These are phyloP conservation scores for Xylaria bambusicola DNA, from an alignment of 495 filamentous ascomycete species.

Conservation along the genomic window DNA sequence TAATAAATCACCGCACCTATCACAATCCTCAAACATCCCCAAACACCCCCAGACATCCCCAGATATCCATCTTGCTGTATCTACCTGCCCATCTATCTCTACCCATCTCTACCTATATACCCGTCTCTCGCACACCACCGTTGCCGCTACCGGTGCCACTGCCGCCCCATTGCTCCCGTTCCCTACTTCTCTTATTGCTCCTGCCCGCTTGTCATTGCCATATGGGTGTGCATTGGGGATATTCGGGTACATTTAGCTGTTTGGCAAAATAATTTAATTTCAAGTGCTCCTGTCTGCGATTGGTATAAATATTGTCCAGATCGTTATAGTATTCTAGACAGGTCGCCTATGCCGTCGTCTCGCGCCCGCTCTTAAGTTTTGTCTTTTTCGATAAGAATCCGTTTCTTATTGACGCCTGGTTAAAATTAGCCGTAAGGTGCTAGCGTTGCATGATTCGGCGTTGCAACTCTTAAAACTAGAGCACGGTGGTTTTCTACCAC, in stretches of 20 bases:
- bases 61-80: no score
- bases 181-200: neutral
- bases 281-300: neutral
- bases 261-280: neutral
- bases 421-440: no score
- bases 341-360: neutral
- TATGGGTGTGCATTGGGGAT: neutral
- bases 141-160: neutral
- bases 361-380: neutral
- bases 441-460: no score
- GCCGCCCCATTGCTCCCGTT: neutral
- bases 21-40: no score
- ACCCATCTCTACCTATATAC: constrained; percentile 4
- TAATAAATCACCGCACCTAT: constrained; percentile 9
- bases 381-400: neutral
- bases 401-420: no score
- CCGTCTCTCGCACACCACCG: no score
- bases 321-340: neutral
- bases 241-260: neutral
- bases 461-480: neutral
- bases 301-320: neutral
- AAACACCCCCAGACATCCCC: no score
- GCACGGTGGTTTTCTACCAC: neutral
- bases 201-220: neutral
- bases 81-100: constrained; percentile 2